Percentiles rank a stretch among this genome's conserved stretches.
These are phyloP conservation scores for Aspergillus pseudoviridinutans DNA, from an alignment of 2,329 filamentous ascomycete genomes.

Conservation along the genomic window DNA sequence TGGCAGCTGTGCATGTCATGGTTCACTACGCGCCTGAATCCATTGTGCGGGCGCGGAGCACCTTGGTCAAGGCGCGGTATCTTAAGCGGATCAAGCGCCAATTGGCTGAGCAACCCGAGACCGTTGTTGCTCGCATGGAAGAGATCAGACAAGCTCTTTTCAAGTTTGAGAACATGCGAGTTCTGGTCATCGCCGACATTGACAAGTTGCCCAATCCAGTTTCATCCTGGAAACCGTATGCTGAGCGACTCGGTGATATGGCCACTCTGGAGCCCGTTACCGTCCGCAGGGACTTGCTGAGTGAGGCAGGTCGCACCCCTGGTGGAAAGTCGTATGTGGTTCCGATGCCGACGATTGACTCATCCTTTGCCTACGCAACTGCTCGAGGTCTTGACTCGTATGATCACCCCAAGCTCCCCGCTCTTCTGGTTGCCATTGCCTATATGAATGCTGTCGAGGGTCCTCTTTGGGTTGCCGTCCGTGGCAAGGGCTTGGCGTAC, in stretches of 20 bases:
- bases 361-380: slow-evolving; percentile 78
- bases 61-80: slow-evolving; percentile 82
- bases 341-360: slow-evolving; percentile 89
- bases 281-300: slow-evolving; percentile 67
- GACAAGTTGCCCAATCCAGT: slow-evolving; percentile 70
- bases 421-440: slow-evolving; percentile 79
- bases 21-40: slow-evolving; percentile 76
- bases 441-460: slow-evolving; percentile 94
- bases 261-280: slow-evolving; percentile 66
- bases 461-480: slow-evolving; percentile 88
- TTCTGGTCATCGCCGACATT: slow-evolving; percentile 79
- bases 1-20: slow-evolving; percentile 63
- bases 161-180: slow-evolving; percentile 77
- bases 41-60: slow-evolving; percentile 70
- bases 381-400: slow-evolving; percentile 71
- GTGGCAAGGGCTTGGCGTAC: slow-evolving; percentile 90
- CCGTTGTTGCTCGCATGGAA: slow-evolving; percentile 73
- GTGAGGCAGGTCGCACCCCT: slow-evolving; percentile 66
- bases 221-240: slow-evolving; percentile 69
- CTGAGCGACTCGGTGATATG: slow-evolving; percentile 48
- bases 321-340: slow-evolving; percentile 75
- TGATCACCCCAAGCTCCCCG: slow-evolving; percentile 71
- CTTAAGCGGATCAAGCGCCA: slow-evolving; percentile 80
- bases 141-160: slow-evolving; percentile 72
- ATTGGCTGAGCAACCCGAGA: slow-evolving; percentile 69